phyloP scores from a whole-genome alignment of 257 asterid genomes.

The Thymus quinquecostatus region DNA sequence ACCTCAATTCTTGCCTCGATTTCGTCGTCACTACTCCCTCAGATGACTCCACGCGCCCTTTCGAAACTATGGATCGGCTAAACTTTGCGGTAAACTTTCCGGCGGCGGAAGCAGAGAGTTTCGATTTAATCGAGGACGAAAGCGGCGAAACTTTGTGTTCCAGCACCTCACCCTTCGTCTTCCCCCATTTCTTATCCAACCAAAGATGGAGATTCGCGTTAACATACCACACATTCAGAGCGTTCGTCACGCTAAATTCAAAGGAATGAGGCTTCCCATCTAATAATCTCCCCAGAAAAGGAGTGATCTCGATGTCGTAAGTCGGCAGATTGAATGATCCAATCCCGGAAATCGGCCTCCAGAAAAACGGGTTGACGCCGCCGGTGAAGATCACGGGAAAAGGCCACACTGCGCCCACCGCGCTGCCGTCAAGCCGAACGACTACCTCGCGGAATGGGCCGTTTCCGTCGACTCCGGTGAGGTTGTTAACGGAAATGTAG shows the following conservation, averaged over 20 bases:
- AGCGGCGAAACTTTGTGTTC: conserved; percentile 30
- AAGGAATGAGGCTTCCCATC: conserved; percentile 56
- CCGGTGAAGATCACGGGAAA: conserved; percentile 78
- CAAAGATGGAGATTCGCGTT: conserved; percentile 69
- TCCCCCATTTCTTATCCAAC: conserved; percentile 49
- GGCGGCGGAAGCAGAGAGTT: too few species aligned
- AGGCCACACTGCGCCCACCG: conserved; percentile 74
- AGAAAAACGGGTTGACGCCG: conserved; percentile 72
- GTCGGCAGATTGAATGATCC: conserved; percentile 82
- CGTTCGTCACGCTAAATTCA: conserved; percentile 50
- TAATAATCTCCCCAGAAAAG: conserved; percentile 51
- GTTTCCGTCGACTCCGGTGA: conserved; percentile 49
- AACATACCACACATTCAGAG: conserved; percentile 55
- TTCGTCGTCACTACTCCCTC: too few species aligned
- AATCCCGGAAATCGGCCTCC: conserved; percentile 79
- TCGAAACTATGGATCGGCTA: too few species aligned
- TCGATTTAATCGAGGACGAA: conserved; percentile 13
- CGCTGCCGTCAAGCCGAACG: conserved; percentile 48
- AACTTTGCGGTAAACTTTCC: too few species aligned
- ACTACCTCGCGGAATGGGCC: conserved; percentile 85
- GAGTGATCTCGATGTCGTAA: conserved; percentile 74
- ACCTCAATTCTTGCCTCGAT: too few species aligned
- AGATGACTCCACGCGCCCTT: too few species aligned
- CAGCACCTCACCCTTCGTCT: conserved; percentile 43
- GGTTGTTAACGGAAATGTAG: conserved; percentile 48